phyloP scores from a whole-genome alignment of 139 green algal species.

The Pedinophyceae sp. region DNA sequence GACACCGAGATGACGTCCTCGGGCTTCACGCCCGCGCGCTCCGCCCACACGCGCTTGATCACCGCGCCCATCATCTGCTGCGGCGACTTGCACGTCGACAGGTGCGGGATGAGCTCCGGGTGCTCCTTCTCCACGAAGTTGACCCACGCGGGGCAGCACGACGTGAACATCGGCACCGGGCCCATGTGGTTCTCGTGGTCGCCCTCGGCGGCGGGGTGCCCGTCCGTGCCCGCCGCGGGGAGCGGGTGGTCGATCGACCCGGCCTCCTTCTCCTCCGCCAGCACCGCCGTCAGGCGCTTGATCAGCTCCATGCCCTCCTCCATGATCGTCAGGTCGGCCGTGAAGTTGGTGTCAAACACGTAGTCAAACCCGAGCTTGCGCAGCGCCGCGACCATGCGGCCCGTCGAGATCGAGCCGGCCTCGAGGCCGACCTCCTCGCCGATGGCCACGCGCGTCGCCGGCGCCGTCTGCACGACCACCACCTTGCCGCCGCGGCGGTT shows the following conservation, averaged over 20 bases:
- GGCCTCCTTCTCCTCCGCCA: conserved; percentile 1
- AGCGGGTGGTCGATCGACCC: conserved; percentile 10
- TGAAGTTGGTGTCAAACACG: conserved; percentile 47
- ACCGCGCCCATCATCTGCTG: conserved; percentile 52
- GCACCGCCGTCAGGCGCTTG: conserved; percentile 14
- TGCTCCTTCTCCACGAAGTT: conserved; percentile 43
- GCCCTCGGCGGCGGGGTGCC: conserved; percentile 9
- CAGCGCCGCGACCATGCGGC: conserved; percentile 37
- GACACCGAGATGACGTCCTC: conserved; percentile 21
- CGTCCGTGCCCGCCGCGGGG: conserved; percentile 4
- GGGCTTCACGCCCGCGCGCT: conserved; percentile 11
- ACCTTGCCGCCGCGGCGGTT: conserved; percentile 25
- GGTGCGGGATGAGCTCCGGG: conserved; percentile 49
- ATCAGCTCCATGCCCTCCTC: conserved; percentile 52
- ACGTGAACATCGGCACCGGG: conserved; percentile 55
- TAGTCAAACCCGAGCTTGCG: conserved; percentile 43
- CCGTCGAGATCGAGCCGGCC: conserved; percentile 17
- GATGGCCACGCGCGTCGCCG: conserved; percentile 43
- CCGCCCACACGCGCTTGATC: conserved; percentile 42
- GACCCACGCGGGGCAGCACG: conserved; percentile 47
- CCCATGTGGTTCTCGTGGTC: conserved; percentile 7
- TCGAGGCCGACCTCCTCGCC: conserved; percentile 32
- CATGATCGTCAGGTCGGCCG: conserved; percentile 57
- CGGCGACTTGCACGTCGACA: conserved; percentile 41
- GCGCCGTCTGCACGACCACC: conserved; percentile 31